Conservation (phyloP, 441 rosid species). For the Pelargonium citronellum region DNA sequence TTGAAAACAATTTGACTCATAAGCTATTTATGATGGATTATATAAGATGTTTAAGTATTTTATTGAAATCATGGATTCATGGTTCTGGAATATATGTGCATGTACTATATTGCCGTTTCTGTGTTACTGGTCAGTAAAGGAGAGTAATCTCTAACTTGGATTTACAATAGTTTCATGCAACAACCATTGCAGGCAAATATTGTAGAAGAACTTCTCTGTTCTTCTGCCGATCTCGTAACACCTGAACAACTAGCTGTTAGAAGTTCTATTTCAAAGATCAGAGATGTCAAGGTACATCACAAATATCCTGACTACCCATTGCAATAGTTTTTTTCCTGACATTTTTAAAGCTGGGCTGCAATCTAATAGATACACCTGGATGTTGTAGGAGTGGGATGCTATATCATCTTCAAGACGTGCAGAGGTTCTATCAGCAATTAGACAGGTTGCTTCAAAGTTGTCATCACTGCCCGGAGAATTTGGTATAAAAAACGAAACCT, state of each 20-base stretch:
- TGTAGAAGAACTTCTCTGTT: slow-evolving; percentile 72
- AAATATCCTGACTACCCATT: slow-evolving; percentile 11
- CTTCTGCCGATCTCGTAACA: slow-evolving; percentile 38
- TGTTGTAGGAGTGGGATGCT: slow-evolving; percentile 71
- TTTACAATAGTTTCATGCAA: neutral
- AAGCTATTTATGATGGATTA: neutral
- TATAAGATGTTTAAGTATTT: slow-evolving; percentile 6
- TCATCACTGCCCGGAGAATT: slow-evolving; percentile 57
- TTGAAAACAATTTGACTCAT: neutral
- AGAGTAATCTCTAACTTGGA: too few species aligned
- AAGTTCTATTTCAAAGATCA: slow-evolving; percentile 64
- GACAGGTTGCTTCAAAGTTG: slow-evolving; percentile 52
- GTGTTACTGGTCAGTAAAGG: neutral
- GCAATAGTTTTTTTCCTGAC: slow-evolving; percentile 17
- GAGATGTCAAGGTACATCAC: slow-evolving; percentile 60
- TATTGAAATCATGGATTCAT: neutral
- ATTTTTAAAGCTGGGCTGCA: slow-evolving; percentile 16
- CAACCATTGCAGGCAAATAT: slow-evolving; percentile 56
- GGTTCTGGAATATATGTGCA: neutral
- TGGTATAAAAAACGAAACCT: slow-evolving; percentile 72
- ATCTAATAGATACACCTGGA: slow-evolving; percentile 7
- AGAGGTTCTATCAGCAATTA: slow-evolving; percentile 64
- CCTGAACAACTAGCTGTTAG: slow-evolving; percentile 47
- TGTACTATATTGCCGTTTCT: neutral
- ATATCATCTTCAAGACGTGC: slow-evolving; percentile 65